Conservation (phyloP, 495 filamentous ascomycete species). For the Aspergillus indologenus region DNA sequence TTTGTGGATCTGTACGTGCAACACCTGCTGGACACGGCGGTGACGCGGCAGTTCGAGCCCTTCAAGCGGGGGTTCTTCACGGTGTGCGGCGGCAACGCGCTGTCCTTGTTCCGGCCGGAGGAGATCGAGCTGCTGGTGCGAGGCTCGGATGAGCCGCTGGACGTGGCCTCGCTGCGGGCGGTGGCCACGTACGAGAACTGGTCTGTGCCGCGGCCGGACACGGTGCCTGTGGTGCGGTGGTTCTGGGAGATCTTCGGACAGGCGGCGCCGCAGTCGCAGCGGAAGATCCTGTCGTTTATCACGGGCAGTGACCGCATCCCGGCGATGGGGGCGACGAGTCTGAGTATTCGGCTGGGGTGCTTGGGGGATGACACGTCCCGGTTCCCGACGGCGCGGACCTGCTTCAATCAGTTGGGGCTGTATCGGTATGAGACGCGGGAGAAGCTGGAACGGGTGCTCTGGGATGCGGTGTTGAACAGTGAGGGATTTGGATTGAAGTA, state of each 20-base stretch:
- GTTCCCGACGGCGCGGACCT: slow-evolving; percentile 85
- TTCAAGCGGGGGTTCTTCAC: slow-evolving; percentile 96
- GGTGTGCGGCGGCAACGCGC: slow-evolving; percentile 85
- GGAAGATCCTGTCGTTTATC: slow-evolving; percentile 79
- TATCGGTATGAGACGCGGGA: slow-evolving; percentile 66
- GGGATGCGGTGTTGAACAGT: slow-evolving; percentile 84
- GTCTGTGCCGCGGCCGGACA: slow-evolving; percentile 48
- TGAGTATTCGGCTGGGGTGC: slow-evolving; percentile 71
- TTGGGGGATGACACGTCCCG: slow-evolving; percentile 70
- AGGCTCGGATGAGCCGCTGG: slow-evolving; percentile 81
- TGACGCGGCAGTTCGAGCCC: slow-evolving; percentile 84
- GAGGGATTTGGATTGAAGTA: slow-evolving; percentile 93
- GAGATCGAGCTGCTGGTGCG: slow-evolving; percentile 89
- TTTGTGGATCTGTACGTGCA: slow-evolving; percentile 87
- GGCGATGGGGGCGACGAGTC: slow-evolving; percentile 81
- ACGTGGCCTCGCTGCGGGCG: slow-evolving; percentile 70
- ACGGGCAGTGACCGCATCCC: slow-evolving; percentile 94
- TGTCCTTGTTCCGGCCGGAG: slow-evolving; percentile 88
- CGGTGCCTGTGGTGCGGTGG: slow-evolving; percentile 70
- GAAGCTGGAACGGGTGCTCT: slow-evolving; percentile 69
- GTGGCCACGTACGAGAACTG: slow-evolving; percentile 85
- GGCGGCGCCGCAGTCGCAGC: slow-evolving; percentile 63
- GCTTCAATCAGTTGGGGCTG: slow-evolving; percentile 81
- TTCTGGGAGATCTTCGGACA: slow-evolving; percentile 82
- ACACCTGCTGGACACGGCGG: slow-evolving; percentile 74